phyloP scores from a whole-genome alignment of 1,139 yeast genomes.

The Diutina catenulata region DNA sequence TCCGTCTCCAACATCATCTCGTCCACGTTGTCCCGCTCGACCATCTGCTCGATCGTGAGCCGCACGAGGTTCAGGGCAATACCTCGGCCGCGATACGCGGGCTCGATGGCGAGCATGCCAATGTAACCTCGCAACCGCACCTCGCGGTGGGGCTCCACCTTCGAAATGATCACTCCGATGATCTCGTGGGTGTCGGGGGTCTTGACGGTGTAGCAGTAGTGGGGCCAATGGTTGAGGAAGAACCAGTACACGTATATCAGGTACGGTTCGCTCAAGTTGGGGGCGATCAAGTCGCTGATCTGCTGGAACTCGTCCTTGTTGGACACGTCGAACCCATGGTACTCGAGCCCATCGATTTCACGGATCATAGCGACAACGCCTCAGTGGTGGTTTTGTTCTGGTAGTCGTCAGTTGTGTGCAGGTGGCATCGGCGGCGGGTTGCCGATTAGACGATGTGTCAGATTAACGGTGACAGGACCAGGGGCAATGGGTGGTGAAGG shows the following conservation, averaged over 20 bases:
- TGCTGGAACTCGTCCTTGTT: slow-evolving; percentile 10
- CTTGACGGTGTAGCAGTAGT: slow-evolving; percentile 19
- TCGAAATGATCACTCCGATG: slow-evolving; percentile 79
- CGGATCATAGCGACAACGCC: too few relatives aligned
- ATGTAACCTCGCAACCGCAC: slow-evolving; percentile 76
- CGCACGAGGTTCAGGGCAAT: slow-evolving; percentile 67
- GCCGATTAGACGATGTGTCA: too few relatives aligned
- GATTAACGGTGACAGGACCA: too few relatives aligned
- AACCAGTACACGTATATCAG: slow-evolving; percentile 39
- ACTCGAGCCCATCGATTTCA: slow-evolving; percentile 2
- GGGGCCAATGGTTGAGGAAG: slow-evolving; percentile 36
- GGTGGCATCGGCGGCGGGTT: too few relatives aligned
- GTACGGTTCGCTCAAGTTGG: slow-evolving; percentile 34
- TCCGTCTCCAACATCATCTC: slow-evolving; percentile 90
- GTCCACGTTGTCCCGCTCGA: slow-evolving; percentile 48
- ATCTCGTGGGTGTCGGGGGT: slow-evolving; percentile 15
- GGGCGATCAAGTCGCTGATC: slow-evolving; percentile 21
- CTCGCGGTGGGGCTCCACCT: slow-evolving; percentile 67
- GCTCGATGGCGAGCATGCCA: slow-evolving; percentile 88
- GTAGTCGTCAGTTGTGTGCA: too few relatives aligned
- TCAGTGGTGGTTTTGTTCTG: too few relatives aligned
- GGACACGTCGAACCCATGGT: slow-evolving; percentile 3
- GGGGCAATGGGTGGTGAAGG: too few relatives aligned
- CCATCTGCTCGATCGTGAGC: slow-evolving; percentile 56
- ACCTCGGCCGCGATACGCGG: slow-evolving; percentile 60